phyloP scores from a whole-genome alignment of 1,284 basidiomycete species.

The Rhodotorula sp. region DNA sequence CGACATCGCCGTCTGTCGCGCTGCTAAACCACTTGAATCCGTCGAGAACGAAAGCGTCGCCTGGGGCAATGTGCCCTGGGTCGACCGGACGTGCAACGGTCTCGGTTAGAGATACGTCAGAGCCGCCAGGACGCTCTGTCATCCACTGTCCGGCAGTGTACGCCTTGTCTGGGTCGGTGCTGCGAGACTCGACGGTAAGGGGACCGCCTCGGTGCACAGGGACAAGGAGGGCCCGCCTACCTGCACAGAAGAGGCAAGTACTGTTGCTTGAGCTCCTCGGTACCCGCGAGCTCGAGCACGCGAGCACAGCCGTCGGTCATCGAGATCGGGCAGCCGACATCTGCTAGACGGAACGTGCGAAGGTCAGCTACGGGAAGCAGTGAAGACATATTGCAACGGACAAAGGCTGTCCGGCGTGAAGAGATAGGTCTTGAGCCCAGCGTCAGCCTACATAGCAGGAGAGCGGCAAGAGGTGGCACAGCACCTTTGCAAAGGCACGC shows the following conservation, averaged over 20 bases:
- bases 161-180: constrained; percentile 63
- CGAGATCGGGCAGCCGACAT: constrained; percentile 69
- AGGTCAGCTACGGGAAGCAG: not conserved
- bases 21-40: constrained; percentile 81
- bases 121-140: constrained; percentile 73
- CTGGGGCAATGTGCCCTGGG: constrained; percentile 48
- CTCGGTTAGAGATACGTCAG: constrained; percentile 73
- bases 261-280: constrained; percentile 61
- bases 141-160: constrained; percentile 82
- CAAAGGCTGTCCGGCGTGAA: constrained; percentile 62
- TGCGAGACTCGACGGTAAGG: constrained; percentile 42
- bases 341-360: not conserved
- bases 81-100: constrained; percentile 58
- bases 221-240: constrained; percentile 47
- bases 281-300: constrained; percentile 68
- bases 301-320: constrained; percentile 77
- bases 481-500: constrained; percentile 65
- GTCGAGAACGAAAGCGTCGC: constrained; percentile 62
- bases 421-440: constrained; percentile 46
- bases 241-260: constrained; percentile 59
- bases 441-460: not conserved
- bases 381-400: constrained; percentile 33
- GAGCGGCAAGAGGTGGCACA: not conserved
- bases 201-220: not conserved
- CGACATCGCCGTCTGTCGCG: constrained; percentile 72